A percentile compares a stretch with the other conserved stretches of the same genome.
phyloP scores from a whole-genome alignment of 225 moss, liverwort and hornwort genomes.

The Rhytidiadelphus loreus region DNA sequence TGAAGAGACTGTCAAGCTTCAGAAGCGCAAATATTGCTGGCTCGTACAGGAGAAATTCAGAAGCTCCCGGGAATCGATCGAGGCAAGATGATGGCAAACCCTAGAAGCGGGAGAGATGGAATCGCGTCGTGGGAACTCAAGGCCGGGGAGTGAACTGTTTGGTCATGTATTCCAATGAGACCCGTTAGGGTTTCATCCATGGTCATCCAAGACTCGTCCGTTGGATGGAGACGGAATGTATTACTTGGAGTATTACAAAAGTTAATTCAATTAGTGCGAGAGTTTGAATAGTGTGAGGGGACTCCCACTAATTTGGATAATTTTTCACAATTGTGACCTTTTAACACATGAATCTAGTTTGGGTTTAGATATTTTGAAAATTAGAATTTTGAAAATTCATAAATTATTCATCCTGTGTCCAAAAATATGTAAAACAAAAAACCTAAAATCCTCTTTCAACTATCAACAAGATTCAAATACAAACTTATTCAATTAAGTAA shows the following conservation, averaged over 20 bases:
- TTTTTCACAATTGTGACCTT: accelerated
- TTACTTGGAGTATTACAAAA: no score
- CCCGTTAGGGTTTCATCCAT: background rate
- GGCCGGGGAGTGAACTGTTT: background rate
- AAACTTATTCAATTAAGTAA: background rate
- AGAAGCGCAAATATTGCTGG: background rate
- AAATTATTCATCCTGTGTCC: background rate
- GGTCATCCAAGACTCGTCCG: background rate
- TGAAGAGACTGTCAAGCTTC: background rate
- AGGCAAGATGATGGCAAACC: background rate
- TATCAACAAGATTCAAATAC: background rate
- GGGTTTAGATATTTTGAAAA: accelerated
- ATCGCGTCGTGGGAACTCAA: background rate
- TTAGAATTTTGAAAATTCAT: no score
- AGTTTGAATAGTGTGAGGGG: background rate
- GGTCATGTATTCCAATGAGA: background rate
- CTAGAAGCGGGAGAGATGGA: background rate
- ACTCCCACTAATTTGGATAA: background rate
- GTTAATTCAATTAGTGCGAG: background rate
- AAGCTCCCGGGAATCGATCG: background rate
- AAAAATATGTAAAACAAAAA: background rate
- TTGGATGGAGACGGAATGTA: background rate
- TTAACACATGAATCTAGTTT: background rate
- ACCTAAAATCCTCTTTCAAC: background rate
- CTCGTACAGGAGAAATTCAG: background rate